Percentiles rank a stretch among this genome's conserved stretches.
These are phyloP conservation scores for Trichoderma simmonsii DNA, from an alignment of 2,329 filamentous ascomycete genomes.

Conservation along the genomic window DNA sequence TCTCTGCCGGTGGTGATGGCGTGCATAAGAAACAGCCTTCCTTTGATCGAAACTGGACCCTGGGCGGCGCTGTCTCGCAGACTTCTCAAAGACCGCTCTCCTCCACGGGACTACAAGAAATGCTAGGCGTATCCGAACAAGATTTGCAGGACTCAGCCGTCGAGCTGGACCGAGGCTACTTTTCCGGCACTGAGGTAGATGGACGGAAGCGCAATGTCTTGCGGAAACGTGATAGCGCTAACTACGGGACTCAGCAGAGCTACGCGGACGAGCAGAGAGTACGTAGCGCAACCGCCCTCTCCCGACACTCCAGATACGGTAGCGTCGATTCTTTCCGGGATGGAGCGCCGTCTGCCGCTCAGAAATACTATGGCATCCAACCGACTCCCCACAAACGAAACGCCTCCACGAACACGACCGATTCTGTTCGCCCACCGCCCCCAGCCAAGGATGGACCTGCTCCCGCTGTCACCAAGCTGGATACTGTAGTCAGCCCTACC, in stretches of 20 bases:
- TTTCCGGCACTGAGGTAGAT: slow-evolving; percentile 84
- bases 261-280: slow-evolving; percentile 71
- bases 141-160: slow-evolving; percentile 47
- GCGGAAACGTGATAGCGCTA: slow-evolving; percentile 68
- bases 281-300: slow-evolving; percentile 62
- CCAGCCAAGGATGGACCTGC: slow-evolving; percentile 53
- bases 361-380: slow-evolving; percentile 65
- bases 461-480: slow-evolving; percentile 60
- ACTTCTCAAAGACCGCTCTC: slow-evolving; percentile 47
- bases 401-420: slow-evolving; percentile 57
- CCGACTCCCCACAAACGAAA: slow-evolving; percentile 54
- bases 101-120: slow-evolving; percentile 49
- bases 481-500: slow-evolving; percentile 42
- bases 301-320: slow-evolving; percentile 72
- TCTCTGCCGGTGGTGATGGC: slow-evolving; percentile 39
- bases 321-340: slow-evolving; percentile 75
- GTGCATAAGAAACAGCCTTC: slow-evolving; percentile 64
- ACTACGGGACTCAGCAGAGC: slow-evolving; percentile 69
- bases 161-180: slow-evolving; percentile 85
- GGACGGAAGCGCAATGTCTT: slow-evolving; percentile 72
- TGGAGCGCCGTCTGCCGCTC: slow-evolving; percentile 50
- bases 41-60: slow-evolving; percentile 68
- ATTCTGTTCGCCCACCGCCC: slow-evolving; percentile 50
- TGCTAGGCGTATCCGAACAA: slow-evolving; percentile 36
- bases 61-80: slow-evolving; percentile 50